Conservation (phyloP, 139 green algal genomes). For the Chlamydomonas schloesseri region DNA sequence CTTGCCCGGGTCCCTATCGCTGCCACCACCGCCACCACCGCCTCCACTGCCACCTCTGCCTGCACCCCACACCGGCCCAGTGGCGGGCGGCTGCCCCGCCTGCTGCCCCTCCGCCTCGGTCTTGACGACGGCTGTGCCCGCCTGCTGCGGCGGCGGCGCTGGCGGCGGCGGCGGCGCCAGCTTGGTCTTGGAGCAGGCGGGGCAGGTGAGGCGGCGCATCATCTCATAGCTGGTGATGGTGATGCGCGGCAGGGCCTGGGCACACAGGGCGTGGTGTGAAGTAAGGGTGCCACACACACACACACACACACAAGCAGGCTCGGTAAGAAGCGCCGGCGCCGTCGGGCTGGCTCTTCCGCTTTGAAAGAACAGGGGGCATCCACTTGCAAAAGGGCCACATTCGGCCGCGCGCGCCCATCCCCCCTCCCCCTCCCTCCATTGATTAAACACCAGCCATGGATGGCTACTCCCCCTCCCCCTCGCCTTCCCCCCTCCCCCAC, state of each 20-base stretch:
- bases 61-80: not conserved
- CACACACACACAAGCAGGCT: too few relatives aligned
- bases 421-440: too few relatives aligned
- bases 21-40: constrained; percentile 18
- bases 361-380: too few relatives aligned
- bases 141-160: not conserved
- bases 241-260: constrained; percentile 48
- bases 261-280: too few relatives aligned
- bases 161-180: constrained; percentile 15
- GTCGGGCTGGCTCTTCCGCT: too few relatives aligned
- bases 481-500: too few relatives aligned
- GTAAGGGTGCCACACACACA: too few relatives aligned
- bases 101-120: not conserved
- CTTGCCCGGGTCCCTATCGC: not conserved
- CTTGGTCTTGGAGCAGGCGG: constrained; percentile 65
- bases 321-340: too few relatives aligned
- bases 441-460: too few relatives aligned
- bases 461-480: too few relatives aligned
- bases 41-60: constrained; percentile 16
- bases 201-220: constrained; percentile 84
- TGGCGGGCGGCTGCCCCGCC: not conserved
- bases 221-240: constrained; percentile 93
- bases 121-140: not conserved
- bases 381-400: too few relatives aligned
- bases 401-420: too few relatives aligned